These are phyloP conservation scores for Lolium multiflorum DNA, from an alignment of 176 grass and related monocot species.

Conservation along the genomic window DNA sequence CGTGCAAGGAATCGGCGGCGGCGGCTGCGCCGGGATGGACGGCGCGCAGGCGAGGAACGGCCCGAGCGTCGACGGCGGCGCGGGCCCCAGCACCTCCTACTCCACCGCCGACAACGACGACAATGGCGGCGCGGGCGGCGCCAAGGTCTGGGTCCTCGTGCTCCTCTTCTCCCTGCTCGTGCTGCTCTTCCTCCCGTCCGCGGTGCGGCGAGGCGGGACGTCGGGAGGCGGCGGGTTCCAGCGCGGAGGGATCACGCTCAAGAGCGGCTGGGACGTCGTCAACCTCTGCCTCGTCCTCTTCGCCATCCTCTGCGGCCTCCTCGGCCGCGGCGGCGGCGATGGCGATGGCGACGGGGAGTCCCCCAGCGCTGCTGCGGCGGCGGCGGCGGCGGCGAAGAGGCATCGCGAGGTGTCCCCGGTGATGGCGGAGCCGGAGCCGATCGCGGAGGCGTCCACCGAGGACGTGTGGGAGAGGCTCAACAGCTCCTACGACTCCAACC, in stretches of 20 bases:
- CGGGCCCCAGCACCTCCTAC: conserved; percentile 40
- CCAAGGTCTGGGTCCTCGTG: conserved; percentile 70
- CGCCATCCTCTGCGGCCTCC: conserved; percentile 86
- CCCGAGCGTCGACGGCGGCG: neutral
- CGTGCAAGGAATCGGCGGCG: neutral
- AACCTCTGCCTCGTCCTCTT: conserved; percentile 84
- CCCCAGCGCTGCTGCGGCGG: neutral
- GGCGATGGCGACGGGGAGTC: conserved; percentile 46
- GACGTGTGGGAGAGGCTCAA: conserved; percentile 37
- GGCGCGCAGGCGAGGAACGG: neutral
- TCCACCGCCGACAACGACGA: conserved; percentile 34
- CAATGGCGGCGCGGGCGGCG: conserved; percentile 51
- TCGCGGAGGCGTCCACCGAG: neutral
- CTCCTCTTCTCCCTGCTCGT: conserved; percentile 69
- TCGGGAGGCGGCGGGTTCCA: conserved; percentile 12
- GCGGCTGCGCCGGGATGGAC: conserved; percentile 32
- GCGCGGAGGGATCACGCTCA: conserved; percentile 50
- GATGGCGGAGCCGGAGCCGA: neutral
- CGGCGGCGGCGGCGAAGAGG: conserved; percentile 3
- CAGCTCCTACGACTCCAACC: conserved; percentile 27
- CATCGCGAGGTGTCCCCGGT: neutral
- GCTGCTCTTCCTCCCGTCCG: conserved; percentile 70
- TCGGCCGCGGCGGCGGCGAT: conserved; percentile 56
- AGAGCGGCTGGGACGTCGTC: conserved; percentile 83
- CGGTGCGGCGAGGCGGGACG: conserved; percentile 44